Conservation (phyloP, 2,329 filamentous ascomycete species). For the Pyricularia sp. region DNA sequence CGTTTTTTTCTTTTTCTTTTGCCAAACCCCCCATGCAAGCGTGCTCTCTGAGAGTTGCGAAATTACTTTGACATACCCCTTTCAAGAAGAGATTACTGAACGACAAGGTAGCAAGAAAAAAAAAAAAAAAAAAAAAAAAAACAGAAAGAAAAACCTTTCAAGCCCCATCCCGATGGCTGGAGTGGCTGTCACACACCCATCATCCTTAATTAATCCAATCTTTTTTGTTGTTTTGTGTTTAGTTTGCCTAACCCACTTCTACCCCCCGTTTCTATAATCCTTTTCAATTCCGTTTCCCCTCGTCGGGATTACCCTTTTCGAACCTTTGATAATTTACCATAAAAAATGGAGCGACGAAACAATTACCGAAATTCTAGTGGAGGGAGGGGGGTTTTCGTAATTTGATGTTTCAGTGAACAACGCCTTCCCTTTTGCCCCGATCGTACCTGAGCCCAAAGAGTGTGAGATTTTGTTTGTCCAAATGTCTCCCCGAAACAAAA, state of each 20-base stretch:
- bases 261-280: background rate
- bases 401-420: background rate
- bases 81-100: too few relatives aligned
- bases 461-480: background rate
- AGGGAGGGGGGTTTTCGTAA: background rate
- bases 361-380: background rate
- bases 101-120: too few relatives aligned
- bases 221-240: background rate
- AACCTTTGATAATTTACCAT: background rate
- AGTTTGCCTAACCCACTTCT: background rate
- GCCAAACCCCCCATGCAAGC: too few relatives aligned
- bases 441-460: too few relatives aligned
- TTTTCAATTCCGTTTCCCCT: background rate
- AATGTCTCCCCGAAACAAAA: background rate
- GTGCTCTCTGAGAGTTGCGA: too few relatives aligned
- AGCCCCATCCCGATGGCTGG: background rate
- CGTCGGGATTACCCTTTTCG: background rate
- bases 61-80: too few relatives aligned
- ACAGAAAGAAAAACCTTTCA: too few relatives aligned
- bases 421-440: background rate
- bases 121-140: background rate
- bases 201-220: background rate
- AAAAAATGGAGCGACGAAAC: background rate
- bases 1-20: too few relatives aligned
- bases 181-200: background rate